Evolutionary conservation across 257 asterid species (phyloP).

Genomic region (Euphrasia confusa): DNA sequence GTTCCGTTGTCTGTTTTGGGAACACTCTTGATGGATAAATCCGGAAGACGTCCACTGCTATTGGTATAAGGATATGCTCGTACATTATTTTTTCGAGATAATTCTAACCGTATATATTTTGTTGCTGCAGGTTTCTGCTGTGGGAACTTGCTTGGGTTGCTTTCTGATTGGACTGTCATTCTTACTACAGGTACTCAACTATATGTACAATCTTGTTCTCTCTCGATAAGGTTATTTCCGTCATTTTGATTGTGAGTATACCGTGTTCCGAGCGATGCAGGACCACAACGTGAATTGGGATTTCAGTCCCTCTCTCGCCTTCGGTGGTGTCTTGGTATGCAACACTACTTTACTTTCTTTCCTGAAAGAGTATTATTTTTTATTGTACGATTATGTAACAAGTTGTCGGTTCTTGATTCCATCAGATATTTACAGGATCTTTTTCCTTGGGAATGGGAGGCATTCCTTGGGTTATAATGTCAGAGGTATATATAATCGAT

Average conservation of each 20-base stretch:
- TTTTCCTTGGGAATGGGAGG: slow-evolving; percentile 91
- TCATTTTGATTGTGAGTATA: slow-evolving; percentile 5
- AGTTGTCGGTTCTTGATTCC: not conserved
- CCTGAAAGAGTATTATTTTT: not conserved
- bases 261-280: slow-evolving; percentile 36
- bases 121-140: slow-evolving; percentile 56
- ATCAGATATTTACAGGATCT: slow-evolving; percentile 65
- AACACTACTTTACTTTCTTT: slow-evolving; percentile 20
- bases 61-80: slow-evolving; percentile 36
- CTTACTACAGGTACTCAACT: slow-evolving; percentile 56
- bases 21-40: slow-evolving; percentile 69
- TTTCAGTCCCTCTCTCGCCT: slow-evolving; percentile 61
- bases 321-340: slow-evolving; percentile 65
- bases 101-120: not conserved
- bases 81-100: no score
- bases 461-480: slow-evolving; percentile 92
- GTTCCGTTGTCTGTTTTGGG: slow-evolving; percentile 75
- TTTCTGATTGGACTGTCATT: slow-evolving; percentile 59
- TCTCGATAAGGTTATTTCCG: slow-evolving; percentile 6
- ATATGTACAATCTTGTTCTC: not conserved
- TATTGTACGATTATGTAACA: slow-evolving; percentile 1
- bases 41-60: slow-evolving; percentile 76
- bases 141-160: slow-evolving; percentile 83
- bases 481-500: slow-evolving; percentile 51
- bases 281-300: slow-evolving; percentile 52